A percentile compares a stretch with the other conserved stretches of the same genome.
Evolutionary conservation across 768 basidiomycete species (phyloP).

Genomic region (Saitozyma sp.): DNA sequence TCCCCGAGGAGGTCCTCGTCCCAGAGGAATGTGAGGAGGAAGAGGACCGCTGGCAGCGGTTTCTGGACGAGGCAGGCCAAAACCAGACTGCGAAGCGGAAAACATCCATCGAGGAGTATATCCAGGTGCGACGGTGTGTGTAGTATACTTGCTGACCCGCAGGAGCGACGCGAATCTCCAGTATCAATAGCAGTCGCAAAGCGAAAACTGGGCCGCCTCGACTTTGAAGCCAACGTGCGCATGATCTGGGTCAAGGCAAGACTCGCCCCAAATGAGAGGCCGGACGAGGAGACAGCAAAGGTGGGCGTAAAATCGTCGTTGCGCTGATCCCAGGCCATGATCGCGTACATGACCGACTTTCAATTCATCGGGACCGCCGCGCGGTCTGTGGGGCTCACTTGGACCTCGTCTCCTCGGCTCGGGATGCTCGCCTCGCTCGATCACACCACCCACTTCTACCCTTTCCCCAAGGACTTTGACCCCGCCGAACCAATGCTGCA

Average conservation of each 20-base stretch:
- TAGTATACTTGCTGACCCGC: too few relatives aligned
- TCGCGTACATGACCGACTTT: conserved; percentile 52
- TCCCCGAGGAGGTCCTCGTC: conserved; percentile 33
- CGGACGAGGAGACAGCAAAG: conserved; percentile 32
- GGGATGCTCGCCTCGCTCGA: conserved; percentile 52
- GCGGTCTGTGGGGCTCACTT: conserved; percentile 43
- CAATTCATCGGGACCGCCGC: conserved; percentile 52
- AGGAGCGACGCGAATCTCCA: conserved; percentile 47
- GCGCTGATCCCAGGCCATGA: conserved; percentile 37
- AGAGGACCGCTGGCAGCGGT: conserved; percentile 40
- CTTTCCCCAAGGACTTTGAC: conserved; percentile 38
- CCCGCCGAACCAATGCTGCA: conserved; percentile 46
- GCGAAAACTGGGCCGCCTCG: neutral
- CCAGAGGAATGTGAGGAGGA: conserved; percentile 45
- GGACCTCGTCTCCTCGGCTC: conserved; percentile 35
- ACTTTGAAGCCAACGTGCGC: conserved; percentile 9
- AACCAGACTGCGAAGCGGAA: conserved; percentile 16
- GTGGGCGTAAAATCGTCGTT: conserved; percentile 9
- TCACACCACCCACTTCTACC: conserved; percentile 50
- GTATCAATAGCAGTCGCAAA: conserved; percentile 36
- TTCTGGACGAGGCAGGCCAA: conserved; percentile 21
- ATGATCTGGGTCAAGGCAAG: conserved; percentile 38
- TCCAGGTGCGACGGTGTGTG: conserved; percentile 27
- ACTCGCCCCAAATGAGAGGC: conserved; percentile 23
- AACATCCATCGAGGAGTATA: conserved; percentile 37